Evolutionary conservation across 2,329 filamentous ascomycete genomes (phyloP), one percentile per base, ranked within the genome.

Genomic region (Dactylellina haptotyla): DNA sequence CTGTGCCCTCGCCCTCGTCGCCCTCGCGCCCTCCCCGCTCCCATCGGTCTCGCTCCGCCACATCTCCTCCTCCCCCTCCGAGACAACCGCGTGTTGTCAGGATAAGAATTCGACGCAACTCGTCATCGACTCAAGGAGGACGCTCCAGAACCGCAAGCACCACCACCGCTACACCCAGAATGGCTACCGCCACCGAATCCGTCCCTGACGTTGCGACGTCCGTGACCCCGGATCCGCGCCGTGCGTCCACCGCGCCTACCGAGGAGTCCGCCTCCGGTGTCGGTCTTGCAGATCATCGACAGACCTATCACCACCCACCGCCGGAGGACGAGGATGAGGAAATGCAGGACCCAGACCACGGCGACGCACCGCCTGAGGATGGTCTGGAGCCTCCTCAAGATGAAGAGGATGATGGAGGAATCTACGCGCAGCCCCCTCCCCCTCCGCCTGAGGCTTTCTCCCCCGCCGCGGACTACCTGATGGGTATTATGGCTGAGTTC

Each of bases 401-500:
- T 16, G 41, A 58, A 23, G 62, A 46, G 2, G 41, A 50, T 30
- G 14, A 32, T 16, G 50, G 23, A 4, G 37, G 12, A 28, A 28
- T 25, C 14, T 12, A 66, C 28, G 23, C n/a, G 14, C 50, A 8
- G 28, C 18, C 37, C 9, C 16, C 37, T 23, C 20, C 16, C n/a
- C 23, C 48, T 8, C 20, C 20, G 14, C 37, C 26, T 12, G 50
- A 75, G 3, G 54, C 41, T 8, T 14, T 64, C 23, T 46, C 62
- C 8, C 58, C 62, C 12, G 63, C 70, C 30, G 70, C 54, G 16
- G 70, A 75, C 5, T 75, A 69, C 43, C 45, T 75, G 20, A 63
- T 54, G 63, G 70, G 70, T 25, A 67, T 75, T 34, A 75, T 75
- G 70, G 45, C 62, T 25, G 70, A 75, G 41, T 75, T 67, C 28